Evolutionary conservation across 2,329 filamentous ascomycete genomes (phyloP).

Genomic region (Paramyrothecium roridum): DNA sequence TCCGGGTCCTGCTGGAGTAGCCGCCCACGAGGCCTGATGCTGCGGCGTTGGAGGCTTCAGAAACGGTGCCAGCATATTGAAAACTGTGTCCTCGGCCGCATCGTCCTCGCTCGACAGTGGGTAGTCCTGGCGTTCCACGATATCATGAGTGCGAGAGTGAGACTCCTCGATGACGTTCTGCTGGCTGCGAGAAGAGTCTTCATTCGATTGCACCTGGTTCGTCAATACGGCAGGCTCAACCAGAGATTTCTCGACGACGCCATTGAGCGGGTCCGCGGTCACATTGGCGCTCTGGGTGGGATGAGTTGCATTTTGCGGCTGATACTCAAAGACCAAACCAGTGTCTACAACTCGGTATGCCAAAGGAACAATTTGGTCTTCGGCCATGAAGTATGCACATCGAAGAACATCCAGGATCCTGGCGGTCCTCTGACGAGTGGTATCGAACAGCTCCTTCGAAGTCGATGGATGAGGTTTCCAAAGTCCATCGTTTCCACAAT

Average conservation of each 20-base stretch:
- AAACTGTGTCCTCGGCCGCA: conserved; percentile 34
- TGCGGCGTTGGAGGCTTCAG: conserved; percentile 42
- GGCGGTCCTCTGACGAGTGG: conserved; percentile 36
- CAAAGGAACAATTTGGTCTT: conserved; percentile 37
- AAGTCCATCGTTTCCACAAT: conserved; percentile 27
- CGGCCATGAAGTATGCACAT: conserved; percentile 45
- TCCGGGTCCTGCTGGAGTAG: conserved; percentile 11
- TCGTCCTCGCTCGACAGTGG: neutral
- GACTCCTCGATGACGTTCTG: conserved; percentile 3
- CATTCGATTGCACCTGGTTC: conserved; percentile 1
- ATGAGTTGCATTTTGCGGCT: conserved; percentile 6
- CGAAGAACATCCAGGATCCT: conserved; percentile 46
- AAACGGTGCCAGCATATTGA: conserved; percentile 47
- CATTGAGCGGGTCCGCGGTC: neutral
- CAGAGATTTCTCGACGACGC: conserved; percentile 6
- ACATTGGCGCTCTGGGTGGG: neutral
- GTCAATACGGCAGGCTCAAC: neutral
- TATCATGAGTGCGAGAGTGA: neutral
- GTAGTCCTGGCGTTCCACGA: neutral
- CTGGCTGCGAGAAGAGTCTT: neutral
- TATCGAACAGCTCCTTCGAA: conserved; percentile 24
- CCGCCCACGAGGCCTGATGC: conserved; percentile 16
- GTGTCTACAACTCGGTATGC: conserved; percentile 19
- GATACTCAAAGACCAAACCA: conserved; percentile 30
- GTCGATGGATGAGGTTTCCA: conserved; percentile 35